Evolutionary conservation across 495 filamentous ascomycete genomes (phyloP).

Genomic region (Pyrenula massariospora): DNA sequence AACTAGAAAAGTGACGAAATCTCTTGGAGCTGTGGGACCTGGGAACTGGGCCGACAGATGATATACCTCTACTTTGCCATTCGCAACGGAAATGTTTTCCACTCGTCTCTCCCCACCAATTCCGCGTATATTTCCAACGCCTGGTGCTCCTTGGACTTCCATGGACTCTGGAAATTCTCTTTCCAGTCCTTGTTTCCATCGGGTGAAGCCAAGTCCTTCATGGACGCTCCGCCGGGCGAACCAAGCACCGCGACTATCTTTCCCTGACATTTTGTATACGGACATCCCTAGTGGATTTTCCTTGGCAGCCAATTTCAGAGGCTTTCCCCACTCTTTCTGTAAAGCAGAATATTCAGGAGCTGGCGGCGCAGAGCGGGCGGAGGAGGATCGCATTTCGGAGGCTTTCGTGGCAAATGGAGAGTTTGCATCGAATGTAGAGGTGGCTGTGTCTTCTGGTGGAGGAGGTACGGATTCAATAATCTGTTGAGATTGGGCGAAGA

Average conservation of each 20-base stretch:
- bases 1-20: conserved; percentile 71
- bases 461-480: conserved; percentile 68
- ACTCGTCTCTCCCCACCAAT: conserved; percentile 70
- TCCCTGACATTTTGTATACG: conserved; percentile 67
- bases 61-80: conserved; percentile 46
- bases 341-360: conserved; percentile 36
- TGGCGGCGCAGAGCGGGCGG: conserved; percentile 37
- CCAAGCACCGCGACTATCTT: conserved; percentile 80
- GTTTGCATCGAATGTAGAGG: conserved; percentile 24
- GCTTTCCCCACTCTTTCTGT: conserved; percentile 76
- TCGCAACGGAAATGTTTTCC: conserved; percentile 34
- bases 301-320: conserved; percentile 51
- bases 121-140: conserved; percentile 64
- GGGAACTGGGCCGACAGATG: conserved; percentile 84
- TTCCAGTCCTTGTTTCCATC: conserved; percentile 41
- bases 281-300: conserved; percentile 68
- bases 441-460: conserved; percentile 25
- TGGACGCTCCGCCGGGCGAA: conserved; percentile 83
- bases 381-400: conserved; percentile 37
- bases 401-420: conserved; percentile 24
- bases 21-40: conserved; percentile 72
- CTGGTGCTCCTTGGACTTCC: conserved; percentile 43
- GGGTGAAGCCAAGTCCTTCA: conserved; percentile 57
- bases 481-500: conserved; percentile 52
- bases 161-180: conserved; percentile 51